phyloP scores from a whole-genome alignment of 495 filamentous ascomycete species.

The Aspergillus asperescens region DNA sequence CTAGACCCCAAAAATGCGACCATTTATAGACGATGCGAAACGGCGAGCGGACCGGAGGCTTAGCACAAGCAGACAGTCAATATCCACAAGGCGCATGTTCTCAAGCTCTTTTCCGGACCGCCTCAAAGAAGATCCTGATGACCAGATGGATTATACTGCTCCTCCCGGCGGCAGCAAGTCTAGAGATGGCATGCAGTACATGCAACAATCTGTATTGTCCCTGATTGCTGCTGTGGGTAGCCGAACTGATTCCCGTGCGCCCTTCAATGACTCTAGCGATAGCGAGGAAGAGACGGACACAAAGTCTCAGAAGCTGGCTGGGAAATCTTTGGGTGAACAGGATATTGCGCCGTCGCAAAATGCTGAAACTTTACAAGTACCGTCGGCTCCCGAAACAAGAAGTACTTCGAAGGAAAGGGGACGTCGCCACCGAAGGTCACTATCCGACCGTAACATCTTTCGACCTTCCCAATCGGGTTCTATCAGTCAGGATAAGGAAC shows the following conservation, averaged over 20 bases:
- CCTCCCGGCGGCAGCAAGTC: conserved; percentile 37
- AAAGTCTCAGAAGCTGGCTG: conserved; percentile 6
- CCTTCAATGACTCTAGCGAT: conserved; percentile 79
- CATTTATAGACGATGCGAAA: conserved; percentile 30
- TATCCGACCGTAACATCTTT: conserved; percentile 58
- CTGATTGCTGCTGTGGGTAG: conserved; percentile 89
- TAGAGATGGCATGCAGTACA: conserved; percentile 50
- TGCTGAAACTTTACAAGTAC: conserved; percentile 2
- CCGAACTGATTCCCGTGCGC: conserved; percentile 68
- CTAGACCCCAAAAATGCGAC: conserved; percentile 26
- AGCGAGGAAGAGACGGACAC: conserved; percentile 58
- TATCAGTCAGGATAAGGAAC: conserved; percentile 21
- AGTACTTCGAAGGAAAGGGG: conserved; percentile 26
- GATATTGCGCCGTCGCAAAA: conserved; percentile 8
- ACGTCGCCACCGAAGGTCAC: conserved; percentile 48
- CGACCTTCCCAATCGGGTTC: conserved; percentile 52
- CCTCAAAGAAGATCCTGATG: conserved; percentile 68
- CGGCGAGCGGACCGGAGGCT: conserved; percentile 29
- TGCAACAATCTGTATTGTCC: conserved; percentile 94
- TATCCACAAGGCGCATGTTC: conserved; percentile 42
- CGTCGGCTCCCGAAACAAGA: background rate
- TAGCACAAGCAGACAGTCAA: conserved; percentile 33
- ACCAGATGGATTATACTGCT: conserved; percentile 70
- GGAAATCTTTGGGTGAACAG: conserved; percentile 13
- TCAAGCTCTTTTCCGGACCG: conserved; percentile 74